Base-by-base conservation (phyloP, 768 basidiomycete genomes). In the Roridomyces roridus region DNA sequence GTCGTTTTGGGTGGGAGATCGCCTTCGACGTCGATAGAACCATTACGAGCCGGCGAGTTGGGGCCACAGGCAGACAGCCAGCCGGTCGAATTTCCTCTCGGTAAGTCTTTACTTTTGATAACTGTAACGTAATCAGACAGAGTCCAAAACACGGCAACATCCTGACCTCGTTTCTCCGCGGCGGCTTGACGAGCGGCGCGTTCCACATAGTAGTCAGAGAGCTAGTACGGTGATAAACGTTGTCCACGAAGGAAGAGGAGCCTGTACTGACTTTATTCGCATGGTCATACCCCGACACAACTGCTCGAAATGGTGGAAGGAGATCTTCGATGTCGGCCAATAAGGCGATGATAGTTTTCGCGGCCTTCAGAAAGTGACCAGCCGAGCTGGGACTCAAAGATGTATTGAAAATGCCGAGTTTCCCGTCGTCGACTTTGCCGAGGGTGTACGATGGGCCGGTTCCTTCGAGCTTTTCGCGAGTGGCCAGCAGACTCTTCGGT, bases 271-370 rank as follows among this genome's bases (percentile, higher is more conserved):
- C 55, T 12, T 74, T 68, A 48, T 74, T 75, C 4, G 81, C 80
- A 2, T 66, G 72, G 54, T 80, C 81, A 51, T 78, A 75, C 6
- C 79, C 79, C 1, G 71, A 76, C 43, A 83, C 67, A 0, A 80
- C 79, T 29, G 78, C 77, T 5, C 79, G 72, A 58, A 84, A 83
- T 0, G 72, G 68, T 0, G 83, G 81, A 9, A 84, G 65, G 23
- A 66, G 55, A 20, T 78, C 70, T 43, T 79, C 64, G 12, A 84
- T 66, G 8, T 72, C 69, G 24, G 67, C 58, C n/a, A 83, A 59
- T 29, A 83, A 63, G 4, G 71, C 62, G n/a, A 82, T 36, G 29
- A 76, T 69, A 8, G 59, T 63, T 21, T 57, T 56, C 5, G 75
- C 68, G 8, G 70, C 67, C 21, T 78, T 77, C 20, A 78, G 66